Evolutionary conservation across 495 filamentous ascomycete species (phyloP), one percentile per base, ranked within the genome.

Genomic region (Copromyces sp.): DNA sequence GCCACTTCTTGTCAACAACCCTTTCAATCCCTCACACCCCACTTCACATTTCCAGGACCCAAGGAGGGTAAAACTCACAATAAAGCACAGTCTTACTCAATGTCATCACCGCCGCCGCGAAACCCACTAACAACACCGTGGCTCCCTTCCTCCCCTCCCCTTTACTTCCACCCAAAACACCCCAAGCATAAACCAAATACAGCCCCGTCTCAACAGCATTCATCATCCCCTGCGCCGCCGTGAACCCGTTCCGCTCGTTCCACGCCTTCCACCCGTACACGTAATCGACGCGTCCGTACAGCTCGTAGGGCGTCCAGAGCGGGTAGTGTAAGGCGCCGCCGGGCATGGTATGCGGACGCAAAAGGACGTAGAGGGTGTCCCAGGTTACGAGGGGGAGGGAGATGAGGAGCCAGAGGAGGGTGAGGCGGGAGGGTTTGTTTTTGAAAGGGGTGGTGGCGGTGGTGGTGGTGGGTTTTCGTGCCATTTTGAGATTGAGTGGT

Each of bases 81-180:
- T 97, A 98, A 17, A 98, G 81, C 71, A 92, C 77, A 17, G 94
- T 97, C 88, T 97, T 97, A 81, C 89, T 91, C 1, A 95, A 76
- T 2, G 95, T 97, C 91, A 95, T 92, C 4, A 94, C 84, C 7
- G 89, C 89, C 2, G 90, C 86, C 39, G 85, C 84, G 74, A 91
- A 95, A 6, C 86, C 92, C 32, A 92, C 75, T 71, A 97, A 73
- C 42, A 91, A 85, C 3, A 93, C 91, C 68, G 85, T 75, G 1
- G 86, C 91, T 3, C 88, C 93, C 68, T 75, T 81, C 16, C 84
- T 81, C 0, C 92, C 92, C 40, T 81, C 79, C 7, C 94, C 80
- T 35, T 81, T 77, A 3, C 80, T 79, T 73, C 76, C 82, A 78
- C 77, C 7, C 79, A 78, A 17, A 74, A 61, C 42, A 74, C 87